Conservation (phyloP, 495 filamentous ascomycete species). For the Neohortaea acidophila region DNA sequence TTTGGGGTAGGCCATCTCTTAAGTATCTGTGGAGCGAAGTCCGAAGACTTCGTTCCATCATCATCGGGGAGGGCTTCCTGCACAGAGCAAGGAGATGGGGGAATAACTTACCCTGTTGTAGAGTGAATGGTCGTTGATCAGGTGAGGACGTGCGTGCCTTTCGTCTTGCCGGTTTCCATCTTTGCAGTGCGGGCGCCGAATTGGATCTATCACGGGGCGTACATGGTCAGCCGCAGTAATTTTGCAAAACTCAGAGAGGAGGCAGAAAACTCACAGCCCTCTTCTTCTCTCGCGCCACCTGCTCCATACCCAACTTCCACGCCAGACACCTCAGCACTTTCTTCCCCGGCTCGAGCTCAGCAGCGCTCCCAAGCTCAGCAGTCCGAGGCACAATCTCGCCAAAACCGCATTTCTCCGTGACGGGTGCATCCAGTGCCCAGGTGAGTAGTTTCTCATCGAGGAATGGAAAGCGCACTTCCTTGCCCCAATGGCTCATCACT, state of each 20-base stretch:
- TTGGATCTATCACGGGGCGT: constrained; percentile 27
- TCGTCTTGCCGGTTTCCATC: constrained; percentile 29
- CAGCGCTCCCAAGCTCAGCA: no score
- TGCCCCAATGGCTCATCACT: constrained; percentile 76
- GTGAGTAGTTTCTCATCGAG: constrained; percentile 72
- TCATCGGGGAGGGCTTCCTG: background rate
- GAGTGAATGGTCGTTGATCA: background rate
- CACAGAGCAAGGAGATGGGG: background rate
- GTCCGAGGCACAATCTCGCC: constrained; percentile 22
- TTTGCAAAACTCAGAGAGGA: background rate
- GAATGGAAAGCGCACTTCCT: constrained; percentile 83
- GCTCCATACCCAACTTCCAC: constrained; percentile 50
- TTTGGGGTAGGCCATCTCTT: constrained; percentile 1
- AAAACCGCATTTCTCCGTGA: constrained; percentile 81
- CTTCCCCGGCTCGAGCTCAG: constrained; percentile 57
- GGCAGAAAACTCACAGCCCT: constrained; percentile 43
- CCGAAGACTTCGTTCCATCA: constrained; percentile 2
- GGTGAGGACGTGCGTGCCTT: constrained; percentile 23
- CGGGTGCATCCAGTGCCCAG: constrained; percentile 58
- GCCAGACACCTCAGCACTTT: constrained; percentile 67
- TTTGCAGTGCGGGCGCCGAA: constrained; percentile 31
- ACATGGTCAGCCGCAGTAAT: no score
- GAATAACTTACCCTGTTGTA: background rate
- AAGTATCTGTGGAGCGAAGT: constrained; percentile 8
- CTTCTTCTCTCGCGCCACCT: constrained; percentile 73